phyloP scores from a whole-genome alignment of 1,284 basidiomycete species.

The Coniferiporia sulphurascens region DNA sequence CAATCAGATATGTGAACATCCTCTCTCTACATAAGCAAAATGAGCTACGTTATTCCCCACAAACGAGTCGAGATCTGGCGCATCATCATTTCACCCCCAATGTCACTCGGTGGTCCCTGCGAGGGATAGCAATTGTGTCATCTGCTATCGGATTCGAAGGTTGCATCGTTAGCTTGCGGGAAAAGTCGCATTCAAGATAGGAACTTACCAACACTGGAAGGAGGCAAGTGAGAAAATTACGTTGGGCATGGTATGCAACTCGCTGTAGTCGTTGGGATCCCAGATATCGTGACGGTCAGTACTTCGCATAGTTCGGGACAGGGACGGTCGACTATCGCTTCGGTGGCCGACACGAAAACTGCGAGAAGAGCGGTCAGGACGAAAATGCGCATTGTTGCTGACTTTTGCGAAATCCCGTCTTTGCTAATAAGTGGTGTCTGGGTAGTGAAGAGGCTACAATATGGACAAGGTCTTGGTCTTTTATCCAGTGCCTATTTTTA shows the following conservation, averaged over 20 bases:
- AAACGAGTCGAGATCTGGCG: too few species aligned
- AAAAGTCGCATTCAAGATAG: too few species aligned
- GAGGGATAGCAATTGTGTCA: too few species aligned
- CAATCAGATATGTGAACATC: too few species aligned
- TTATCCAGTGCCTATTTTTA: background rate
- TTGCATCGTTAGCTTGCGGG: too few species aligned
- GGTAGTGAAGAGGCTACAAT: background rate
- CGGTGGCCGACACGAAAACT: background rate
- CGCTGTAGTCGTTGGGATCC: slow-evolving; percentile 6
- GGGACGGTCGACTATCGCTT: background rate
- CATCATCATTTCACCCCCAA: too few species aligned
- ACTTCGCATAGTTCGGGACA: slow-evolving; percentile 4
- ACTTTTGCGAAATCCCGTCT: background rate
- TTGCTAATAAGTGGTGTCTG: background rate
- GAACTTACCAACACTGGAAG: too few species aligned
- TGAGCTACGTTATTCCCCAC: too few species aligned
- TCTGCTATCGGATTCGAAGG: too few species aligned
- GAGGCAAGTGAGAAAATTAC: background rate
- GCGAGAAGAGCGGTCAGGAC: background rate
- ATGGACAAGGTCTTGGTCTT: background rate
- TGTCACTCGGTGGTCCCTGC: too few species aligned
- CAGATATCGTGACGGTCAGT: slow-evolving; percentile 8
- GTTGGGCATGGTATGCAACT: slow-evolving; percentile 8
- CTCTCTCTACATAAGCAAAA: too few species aligned
- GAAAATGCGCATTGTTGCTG: slow-evolving; percentile 7